phyloP scores from a whole-genome alignment of 306 rosid genomes.

The Astragalus membranaceus region DNA sequence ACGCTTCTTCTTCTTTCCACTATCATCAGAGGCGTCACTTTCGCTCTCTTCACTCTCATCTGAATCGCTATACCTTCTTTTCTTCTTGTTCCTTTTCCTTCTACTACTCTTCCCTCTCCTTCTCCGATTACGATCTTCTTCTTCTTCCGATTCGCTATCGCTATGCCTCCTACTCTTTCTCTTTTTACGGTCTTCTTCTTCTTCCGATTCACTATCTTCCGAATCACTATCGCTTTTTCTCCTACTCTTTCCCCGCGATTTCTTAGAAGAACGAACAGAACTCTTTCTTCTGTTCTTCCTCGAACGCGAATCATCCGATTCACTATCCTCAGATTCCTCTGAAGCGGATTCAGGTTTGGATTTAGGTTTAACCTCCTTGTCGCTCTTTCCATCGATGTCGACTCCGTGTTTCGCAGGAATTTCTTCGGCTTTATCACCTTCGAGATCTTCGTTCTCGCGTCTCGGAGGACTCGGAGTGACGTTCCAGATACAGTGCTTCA shows the following conservation, averaged over 20 bases:
- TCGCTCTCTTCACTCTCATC: constrained; percentile 40
- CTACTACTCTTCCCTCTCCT: constrained; percentile 34
- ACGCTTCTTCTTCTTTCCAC: constrained; percentile 34
- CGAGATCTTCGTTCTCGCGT: constrained; percentile 44
- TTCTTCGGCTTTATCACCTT: constrained; percentile 38
- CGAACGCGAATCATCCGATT: constrained; percentile 37
- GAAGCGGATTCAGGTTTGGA: constrained; percentile 20
- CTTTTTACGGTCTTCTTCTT: constrained; percentile 12
- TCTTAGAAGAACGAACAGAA: constrained; percentile 24
- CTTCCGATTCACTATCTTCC: constrained; percentile 17
- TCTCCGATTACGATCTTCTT: constrained; percentile 26
- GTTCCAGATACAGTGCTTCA: constrained; percentile 73
- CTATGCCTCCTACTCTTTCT: constrained; percentile 34
- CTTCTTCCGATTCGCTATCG: constrained; percentile 48
- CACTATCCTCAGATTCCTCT: constrained; percentile 19
- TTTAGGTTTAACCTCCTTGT: constrained; percentile 14
- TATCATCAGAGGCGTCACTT: constrained; percentile 32
- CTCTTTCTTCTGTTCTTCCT: constrained; percentile 27
- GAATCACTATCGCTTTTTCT: constrained; percentile 40
- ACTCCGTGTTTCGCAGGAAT: constrained; percentile 29
- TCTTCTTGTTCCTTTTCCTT: constrained; percentile 18
- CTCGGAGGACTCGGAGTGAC: constrained; percentile 87
- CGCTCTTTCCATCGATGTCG: constrained; percentile 3
- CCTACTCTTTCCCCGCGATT: background rate
- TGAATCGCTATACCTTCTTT: constrained; percentile 43